phyloP scores from a whole-genome alignment of 2,329 filamentous ascomycete species.

The Cladosporium sp. region DNA sequence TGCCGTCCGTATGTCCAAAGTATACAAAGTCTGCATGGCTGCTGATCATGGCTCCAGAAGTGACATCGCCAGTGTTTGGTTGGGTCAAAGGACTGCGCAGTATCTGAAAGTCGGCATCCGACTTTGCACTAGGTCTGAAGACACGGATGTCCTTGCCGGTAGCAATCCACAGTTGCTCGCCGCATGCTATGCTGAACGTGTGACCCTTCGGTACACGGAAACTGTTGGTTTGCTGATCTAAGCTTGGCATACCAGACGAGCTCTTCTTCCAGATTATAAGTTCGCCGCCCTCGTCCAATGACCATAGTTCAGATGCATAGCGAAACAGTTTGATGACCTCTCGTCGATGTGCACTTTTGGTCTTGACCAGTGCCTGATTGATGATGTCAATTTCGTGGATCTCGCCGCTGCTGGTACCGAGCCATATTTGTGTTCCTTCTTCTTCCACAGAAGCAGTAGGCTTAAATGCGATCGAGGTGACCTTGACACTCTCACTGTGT shows the following conservation, averaged over 20 bases:
- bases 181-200: slow-evolving; percentile 84
- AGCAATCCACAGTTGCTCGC: slow-evolving; percentile 81
- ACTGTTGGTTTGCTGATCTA: slow-evolving; percentile 69
- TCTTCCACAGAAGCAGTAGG: slow-evolving; percentile 71
- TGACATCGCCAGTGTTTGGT: slow-evolving; percentile 77
- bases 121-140: slow-evolving; percentile 68
- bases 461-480: slow-evolving; percentile 79
- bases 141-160: slow-evolving; percentile 82
- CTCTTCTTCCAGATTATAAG: slow-evolving; percentile 84
- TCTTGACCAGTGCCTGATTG: slow-evolving; percentile 65
- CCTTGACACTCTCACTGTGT: slow-evolving; percentile 80
- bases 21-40: slow-evolving; percentile 76
- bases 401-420: slow-evolving; percentile 84
- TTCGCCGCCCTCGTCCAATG: slow-evolving; percentile 82
- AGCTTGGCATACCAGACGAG: slow-evolving; percentile 64
- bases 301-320: slow-evolving; percentile 88
- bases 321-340: slow-evolving; percentile 83
- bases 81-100: slow-evolving; percentile 66
- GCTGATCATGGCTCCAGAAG: slow-evolving; percentile 71
- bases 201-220: slow-evolving; percentile 78
- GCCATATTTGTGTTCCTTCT: slow-evolving; percentile 79
- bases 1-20: slow-evolving; percentile 89
- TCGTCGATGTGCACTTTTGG: slow-evolving; percentile 69
- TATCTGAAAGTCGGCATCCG: slow-evolving; percentile 69
- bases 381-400: slow-evolving; percentile 82